A percentile compares a stretch with the other conserved stretches of the same genome.
Evolutionary conservation across 495 filamentous ascomycete genomes (phyloP).

Genomic region (Pseudoneurospora amorphoporcata): DNA sequence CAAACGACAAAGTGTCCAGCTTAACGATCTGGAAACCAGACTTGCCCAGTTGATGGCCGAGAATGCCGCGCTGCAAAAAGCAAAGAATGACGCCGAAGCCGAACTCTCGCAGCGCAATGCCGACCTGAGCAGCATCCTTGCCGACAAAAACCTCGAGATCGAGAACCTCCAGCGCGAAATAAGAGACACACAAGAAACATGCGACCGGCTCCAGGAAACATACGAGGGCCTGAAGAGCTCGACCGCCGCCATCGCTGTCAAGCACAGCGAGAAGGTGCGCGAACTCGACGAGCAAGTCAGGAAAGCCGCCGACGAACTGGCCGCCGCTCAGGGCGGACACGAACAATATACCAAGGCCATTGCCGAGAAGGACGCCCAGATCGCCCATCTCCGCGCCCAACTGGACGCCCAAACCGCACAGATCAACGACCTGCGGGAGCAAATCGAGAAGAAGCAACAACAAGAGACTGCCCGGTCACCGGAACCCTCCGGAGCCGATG

Average conservation of each 20-base stretch:
- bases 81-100: slow-evolving; percentile 56
- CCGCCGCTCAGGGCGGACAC: slow-evolving; percentile 48
- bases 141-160: slow-evolving; percentile 69
- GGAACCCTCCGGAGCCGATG: slow-evolving; percentile 36
- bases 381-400: slow-evolving; percentile 64
- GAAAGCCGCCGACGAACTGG: slow-evolving; percentile 48
- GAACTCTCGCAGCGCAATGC: slow-evolving; percentile 29
- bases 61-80: slow-evolving; percentile 65
- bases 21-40: slow-evolving; percentile 66
- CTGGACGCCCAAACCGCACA: slow-evolving; percentile 67
- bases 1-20: slow-evolving; percentile 91
- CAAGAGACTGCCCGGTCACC: background rate
- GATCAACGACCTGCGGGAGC: slow-evolving; percentile 69
- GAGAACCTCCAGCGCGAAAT: slow-evolving; percentile 67
- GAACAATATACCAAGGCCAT: slow-evolving; percentile 50
- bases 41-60: slow-evolving; percentile 74
- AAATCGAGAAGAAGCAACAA: slow-evolving; percentile 45
- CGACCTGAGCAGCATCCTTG: slow-evolving; percentile 29
- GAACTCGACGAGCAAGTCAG: slow-evolving; percentile 50
- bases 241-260: slow-evolving; percentile 57
- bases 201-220: slow-evolving; percentile 61
- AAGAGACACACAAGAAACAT: slow-evolving; percentile 68
- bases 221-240: slow-evolving; percentile 74
- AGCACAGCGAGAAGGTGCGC: slow-evolving; percentile 54
- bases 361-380: slow-evolving; percentile 71